Evolutionary conservation across 441 rosid genomes (phyloP), one percentile per base, ranked within the genome.

Genomic region (Euphorbia celastroides): DNA sequence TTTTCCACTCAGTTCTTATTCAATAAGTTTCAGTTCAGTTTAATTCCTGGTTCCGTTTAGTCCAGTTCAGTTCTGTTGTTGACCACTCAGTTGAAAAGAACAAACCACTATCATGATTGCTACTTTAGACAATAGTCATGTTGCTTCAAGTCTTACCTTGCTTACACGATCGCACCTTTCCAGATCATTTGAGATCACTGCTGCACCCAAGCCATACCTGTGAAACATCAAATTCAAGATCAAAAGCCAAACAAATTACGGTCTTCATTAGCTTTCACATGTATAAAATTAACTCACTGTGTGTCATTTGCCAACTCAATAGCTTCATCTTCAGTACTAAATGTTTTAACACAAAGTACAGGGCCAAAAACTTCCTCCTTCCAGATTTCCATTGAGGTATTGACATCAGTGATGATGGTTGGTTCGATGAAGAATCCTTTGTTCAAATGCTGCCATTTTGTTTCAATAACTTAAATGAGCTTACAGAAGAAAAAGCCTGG

Each of bases 281-380:
- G 51, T 69, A 54, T 36, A 48, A 69, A n/a, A n/a, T n/a, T n/a
- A n/a, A 82, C 97, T 86, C 76, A 92, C 99, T 74, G 88, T 70
- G 92, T 84, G 65, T 92, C 94, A 74, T 94, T 94, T 75, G 98
- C 98, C 80, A 92, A 82, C 32, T 86, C 89, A 59, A 92, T 87
- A 57, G 99, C 98, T 83, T 92, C 99, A 32, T 94, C 98, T 81
- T 94, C 98, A 0, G 87, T 79, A 51, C 81, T 71, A 78, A 94
- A 94, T 62, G 97, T 88, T 82, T 89, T 92, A 38, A 89, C 87
- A 70, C 94, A 88, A 2, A 94, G 79, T 71, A 92, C 96, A 66
- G 99, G 98, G 68, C 98, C 99, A 77, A 94, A 94, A 50, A 92
- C 97, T 83, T 94, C 99, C 71, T 94, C 99, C 74, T 89, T 92